Conservation (phyloP, 2,329 filamentous ascomycete genomes). For the Mariannaea elegans region DNA sequence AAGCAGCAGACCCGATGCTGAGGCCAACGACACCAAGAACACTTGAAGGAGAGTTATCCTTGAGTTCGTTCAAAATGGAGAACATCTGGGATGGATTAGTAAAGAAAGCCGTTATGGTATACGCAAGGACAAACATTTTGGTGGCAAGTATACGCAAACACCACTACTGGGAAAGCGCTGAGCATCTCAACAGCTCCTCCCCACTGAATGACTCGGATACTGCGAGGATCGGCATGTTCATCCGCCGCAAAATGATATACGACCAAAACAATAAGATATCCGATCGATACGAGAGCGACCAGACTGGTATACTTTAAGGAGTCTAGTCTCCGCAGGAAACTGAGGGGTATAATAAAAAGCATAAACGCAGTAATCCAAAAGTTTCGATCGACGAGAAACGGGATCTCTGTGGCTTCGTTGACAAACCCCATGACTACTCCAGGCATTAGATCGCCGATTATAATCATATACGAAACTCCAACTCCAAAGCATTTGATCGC, state of each 20-base stretch:
- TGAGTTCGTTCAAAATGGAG: constrained; percentile 94
- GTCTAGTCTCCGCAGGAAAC: constrained; percentile 89
- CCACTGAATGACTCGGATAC: constrained; percentile 81
- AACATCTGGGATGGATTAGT: constrained; percentile 77
- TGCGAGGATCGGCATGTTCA: constrained; percentile 75
- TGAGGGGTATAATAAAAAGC: constrained; percentile 93
- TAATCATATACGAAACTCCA: constrained; percentile 96
- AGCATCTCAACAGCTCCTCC: constrained; percentile 80
- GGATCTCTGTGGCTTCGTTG: constrained; percentile 64
- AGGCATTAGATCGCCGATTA: constrained; percentile 98
- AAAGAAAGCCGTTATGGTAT: neutral
- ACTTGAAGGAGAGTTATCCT: constrained; percentile 78
- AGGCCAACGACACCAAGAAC: constrained; percentile 81
- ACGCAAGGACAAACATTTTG: constrained; percentile 75
- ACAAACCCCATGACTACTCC: constrained; percentile 88
- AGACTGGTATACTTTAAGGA: constrained; percentile 98
- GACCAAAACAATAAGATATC: constrained; percentile 91
- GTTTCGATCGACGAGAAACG: constrained; percentile 86
- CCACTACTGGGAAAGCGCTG: constrained; percentile 90
- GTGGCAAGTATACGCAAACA: constrained; percentile 99
- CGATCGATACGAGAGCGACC: constrained; percentile 89
- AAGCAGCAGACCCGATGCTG: constrained; percentile 89
- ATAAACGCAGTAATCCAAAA: constrained; percentile 99
- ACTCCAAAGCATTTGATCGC: constrained; percentile 98
- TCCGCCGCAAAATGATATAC: constrained; percentile 92